Base-by-base conservation (phyloP, 345 rosid genomes). In the Raphanus raphanistrum region DNA sequence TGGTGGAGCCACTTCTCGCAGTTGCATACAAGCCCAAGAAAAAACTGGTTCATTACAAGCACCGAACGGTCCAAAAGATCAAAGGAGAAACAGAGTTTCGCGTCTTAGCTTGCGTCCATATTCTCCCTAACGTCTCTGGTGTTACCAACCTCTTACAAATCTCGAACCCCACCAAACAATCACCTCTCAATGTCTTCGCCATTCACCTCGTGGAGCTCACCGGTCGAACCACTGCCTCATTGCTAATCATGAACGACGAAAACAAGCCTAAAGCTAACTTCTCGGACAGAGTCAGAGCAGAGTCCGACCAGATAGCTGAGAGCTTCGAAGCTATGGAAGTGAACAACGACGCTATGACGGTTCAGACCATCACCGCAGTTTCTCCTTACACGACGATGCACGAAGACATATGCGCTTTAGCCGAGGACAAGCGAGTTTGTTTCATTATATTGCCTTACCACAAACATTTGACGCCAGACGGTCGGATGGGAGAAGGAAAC, bases 331-430 rank as follows among this genome's bases (percentile, higher is more conserved):
- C 83, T 21, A 76, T 82, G 28, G 80, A 82, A 28, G 72, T 41
- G 2, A 75, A 78, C 16, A 82, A 84, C 26, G 71, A 66, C 1
- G 71, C 70, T 5, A 75, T 85, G 68, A 7, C 38, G 2, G 82
- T 86, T 38, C 84, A 84, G 8, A 75, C 79, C 8, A 71, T 90
- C 13, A 92, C 96, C 0, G 82, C 82, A 2, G 62, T 90, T 17
- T 92, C 94, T 3, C 87, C 89, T 8, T 85, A 80, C 79, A 32
- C 85, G 31, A 80, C 87, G 0, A 92, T 92, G 93, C 88, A 84
- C 52, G 89, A 90, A 62, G 95, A 89, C 59, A 75, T 90, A 0
- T 86, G 91, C 73, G 73, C 73, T 21, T 75, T 90, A 3, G 92
- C 94, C 0, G 88, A 88, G 73, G 96, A 88, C 66, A 90, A 88